These are phyloP conservation scores for Leccinellum luteum DNA, from an alignment of 768 basidiomycete species.

Conservation along the genomic window DNA sequence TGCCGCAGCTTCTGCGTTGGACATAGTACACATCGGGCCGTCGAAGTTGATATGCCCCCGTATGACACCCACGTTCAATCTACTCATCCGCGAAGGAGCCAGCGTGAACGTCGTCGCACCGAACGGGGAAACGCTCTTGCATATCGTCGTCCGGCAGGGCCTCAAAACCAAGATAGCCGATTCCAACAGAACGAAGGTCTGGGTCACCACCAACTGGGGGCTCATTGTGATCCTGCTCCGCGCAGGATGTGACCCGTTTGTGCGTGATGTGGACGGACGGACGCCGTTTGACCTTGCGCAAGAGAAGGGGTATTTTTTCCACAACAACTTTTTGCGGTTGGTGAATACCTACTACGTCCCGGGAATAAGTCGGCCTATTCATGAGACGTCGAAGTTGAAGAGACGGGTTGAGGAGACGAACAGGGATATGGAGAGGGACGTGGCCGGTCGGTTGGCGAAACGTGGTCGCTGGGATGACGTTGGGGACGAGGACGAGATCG, in stretches of 20 bases:
- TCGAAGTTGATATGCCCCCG: background rate
- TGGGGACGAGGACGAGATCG: conserved; percentile 2
- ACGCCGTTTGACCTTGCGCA: conserved; percentile 3
- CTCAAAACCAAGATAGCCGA: background rate
- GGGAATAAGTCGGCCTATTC: background rate
- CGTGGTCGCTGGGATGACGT: background rate
- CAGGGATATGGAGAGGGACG: background rate
- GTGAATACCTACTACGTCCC: background rate
- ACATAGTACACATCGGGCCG: background rate
- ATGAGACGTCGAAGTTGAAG: background rate
- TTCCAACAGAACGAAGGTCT: background rate
- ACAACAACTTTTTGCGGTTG: background rate
- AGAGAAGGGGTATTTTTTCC: background rate
- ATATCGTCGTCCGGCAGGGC: background rate
- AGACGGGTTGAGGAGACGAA: background rate
- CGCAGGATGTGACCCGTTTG: background rate
- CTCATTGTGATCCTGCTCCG: background rate
- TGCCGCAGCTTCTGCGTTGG: background rate
- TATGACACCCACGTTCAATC: background rate
- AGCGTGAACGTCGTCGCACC: background rate
- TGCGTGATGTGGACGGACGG: background rate
- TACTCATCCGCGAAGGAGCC: background rate
- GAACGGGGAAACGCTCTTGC: conserved; percentile 3
- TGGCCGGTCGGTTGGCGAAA: background rate
- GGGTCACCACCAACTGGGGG: background rate